phyloP scores from a whole-genome alignment of 495 filamentous ascomycete species.

The Trichoderma erinaceum region DNA sequence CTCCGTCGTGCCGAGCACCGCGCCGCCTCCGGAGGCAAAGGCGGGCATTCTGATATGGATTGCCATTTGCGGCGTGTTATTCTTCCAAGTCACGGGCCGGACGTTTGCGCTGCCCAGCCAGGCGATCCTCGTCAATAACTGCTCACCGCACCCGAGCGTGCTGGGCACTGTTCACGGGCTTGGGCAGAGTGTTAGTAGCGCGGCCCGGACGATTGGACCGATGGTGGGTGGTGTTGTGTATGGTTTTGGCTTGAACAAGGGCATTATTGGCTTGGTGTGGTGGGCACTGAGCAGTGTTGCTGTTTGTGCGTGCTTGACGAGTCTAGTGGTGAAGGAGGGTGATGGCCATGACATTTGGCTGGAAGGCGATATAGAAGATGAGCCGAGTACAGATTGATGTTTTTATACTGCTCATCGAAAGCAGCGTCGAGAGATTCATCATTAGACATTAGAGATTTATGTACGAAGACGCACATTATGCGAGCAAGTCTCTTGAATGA shows the following conservation, averaged over 20 bases:
- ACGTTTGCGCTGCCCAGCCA: slow-evolving; percentile 76
- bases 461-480: neutral
- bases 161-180: slow-evolving; percentile 79
- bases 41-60: slow-evolving; percentile 62
- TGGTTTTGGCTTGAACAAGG: slow-evolving; percentile 60
- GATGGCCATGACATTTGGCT: slow-evolving; percentile 64
- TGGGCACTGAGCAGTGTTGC: slow-evolving; percentile 65
- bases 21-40: slow-evolving; percentile 55
- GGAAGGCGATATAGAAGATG: slow-evolving; percentile 58
- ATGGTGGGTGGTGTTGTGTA: slow-evolving; percentile 65
- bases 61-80: slow-evolving; percentile 59
- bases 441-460: neutral
- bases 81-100: slow-evolving; percentile 69
- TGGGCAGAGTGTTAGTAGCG: slow-evolving; percentile 64
- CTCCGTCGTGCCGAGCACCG: slow-evolving; percentile 57
- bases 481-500: neutral
- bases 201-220: slow-evolving; percentile 69
- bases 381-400: slow-evolving; percentile 13
- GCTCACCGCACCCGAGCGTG: slow-evolving; percentile 72
- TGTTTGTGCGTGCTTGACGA: slow-evolving; percentile 52
- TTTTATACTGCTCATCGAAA: neutral
- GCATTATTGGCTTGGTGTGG: slow-evolving; percentile 70
- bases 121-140: slow-evolving; percentile 78
- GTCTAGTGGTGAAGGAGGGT: slow-evolving; percentile 66
- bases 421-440: neutral